Conservation (phyloP, 2,329 filamentous ascomycete species). For the Aspergillus cejpii region DNA sequence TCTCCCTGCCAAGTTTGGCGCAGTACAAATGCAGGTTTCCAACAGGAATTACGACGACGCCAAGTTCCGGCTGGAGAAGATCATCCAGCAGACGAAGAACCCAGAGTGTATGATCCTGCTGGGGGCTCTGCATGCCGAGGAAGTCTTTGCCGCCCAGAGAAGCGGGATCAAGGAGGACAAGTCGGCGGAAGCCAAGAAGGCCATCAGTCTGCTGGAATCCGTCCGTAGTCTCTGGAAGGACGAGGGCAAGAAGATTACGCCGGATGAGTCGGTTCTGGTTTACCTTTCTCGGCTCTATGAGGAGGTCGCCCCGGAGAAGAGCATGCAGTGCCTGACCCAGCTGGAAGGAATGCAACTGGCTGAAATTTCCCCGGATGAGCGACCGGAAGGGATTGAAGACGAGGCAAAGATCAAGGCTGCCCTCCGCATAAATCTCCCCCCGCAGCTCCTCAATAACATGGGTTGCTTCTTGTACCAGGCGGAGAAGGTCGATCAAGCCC, state of each 20-base stretch:
- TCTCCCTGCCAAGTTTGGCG: constrained; percentile 88
- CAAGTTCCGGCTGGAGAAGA: constrained; percentile 89
- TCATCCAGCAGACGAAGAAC: constrained; percentile 74
- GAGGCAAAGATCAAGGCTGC: constrained; percentile 51
- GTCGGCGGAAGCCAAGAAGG: constrained; percentile 74
- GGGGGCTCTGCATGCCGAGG: constrained; percentile 87
- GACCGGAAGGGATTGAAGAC: constrained; percentile 54
- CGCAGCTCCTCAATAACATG: constrained; percentile 93
- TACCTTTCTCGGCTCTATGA: constrained; percentile 92
- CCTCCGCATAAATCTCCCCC: constrained; percentile 72
- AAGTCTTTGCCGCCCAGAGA: constrained; percentile 74
- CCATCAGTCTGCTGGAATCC: constrained; percentile 72
- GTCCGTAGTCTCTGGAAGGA: constrained; percentile 90
- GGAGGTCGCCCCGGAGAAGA: constrained; percentile 75
- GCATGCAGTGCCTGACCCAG: constrained; percentile 81
- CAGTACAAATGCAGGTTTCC: constrained; percentile 79
- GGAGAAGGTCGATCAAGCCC: constrained; percentile 71
- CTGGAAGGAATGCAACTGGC: constrained; percentile 86
- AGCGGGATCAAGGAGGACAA: constrained; percentile 85
- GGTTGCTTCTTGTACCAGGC: constrained; percentile 90
- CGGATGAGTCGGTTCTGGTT: constrained; percentile 80
- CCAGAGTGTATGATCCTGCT: constrained; percentile 88
- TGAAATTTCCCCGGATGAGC: constrained; percentile 64
- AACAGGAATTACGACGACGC: constrained; percentile 83
- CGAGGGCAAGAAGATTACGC: constrained; percentile 70